Evolutionary conservation across 352 stramenopile genomes (phyloP).

Genomic region (Pythium scleroteichum): DNA sequence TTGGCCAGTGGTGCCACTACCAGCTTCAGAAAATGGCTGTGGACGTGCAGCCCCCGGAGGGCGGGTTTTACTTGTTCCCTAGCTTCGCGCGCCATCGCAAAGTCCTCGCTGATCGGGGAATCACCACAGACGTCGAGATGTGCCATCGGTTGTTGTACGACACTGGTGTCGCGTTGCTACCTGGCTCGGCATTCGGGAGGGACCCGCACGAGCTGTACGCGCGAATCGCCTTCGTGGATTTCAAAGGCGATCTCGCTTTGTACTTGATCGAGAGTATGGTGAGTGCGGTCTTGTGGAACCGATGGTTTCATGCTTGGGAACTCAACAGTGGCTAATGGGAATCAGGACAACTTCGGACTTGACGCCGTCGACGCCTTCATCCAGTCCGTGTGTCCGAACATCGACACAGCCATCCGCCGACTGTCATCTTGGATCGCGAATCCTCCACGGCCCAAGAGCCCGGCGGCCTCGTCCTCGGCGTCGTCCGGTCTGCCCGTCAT

Average conservation of each 20-base stretch:
- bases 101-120: constrained; percentile 54
- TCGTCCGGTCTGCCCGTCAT: constrained; percentile 18
- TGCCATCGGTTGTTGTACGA: constrained; percentile 78
- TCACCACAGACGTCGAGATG: constrained; percentile 72
- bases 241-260: constrained; percentile 85
- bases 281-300: constrained; percentile 14
- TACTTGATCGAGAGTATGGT: constrained; percentile 90
- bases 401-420: constrained; percentile 82
- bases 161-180: constrained; percentile 84
- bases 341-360: constrained; percentile 61
- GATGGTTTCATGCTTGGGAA: background rate
- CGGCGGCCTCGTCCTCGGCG: background rate
- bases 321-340: constrained; percentile 14
- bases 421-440: constrained; percentile 66
- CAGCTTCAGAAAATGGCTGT: constrained; percentile 86
- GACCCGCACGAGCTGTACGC: constrained; percentile 73
- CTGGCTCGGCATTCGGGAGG: constrained; percentile 83
- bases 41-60: constrained; percentile 71
- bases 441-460: constrained; percentile 18
- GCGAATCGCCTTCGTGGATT: constrained; percentile 85
- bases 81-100: constrained; percentile 77
- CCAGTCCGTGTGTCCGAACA: constrained; percentile 85
- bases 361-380: constrained; percentile 84
- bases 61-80: constrained; percentile 85
- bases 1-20: constrained; percentile 80